phyloP scores from a whole-genome alignment of 2,329 filamentous ascomycete genomes.

The Epichloe uncinata region DNA sequence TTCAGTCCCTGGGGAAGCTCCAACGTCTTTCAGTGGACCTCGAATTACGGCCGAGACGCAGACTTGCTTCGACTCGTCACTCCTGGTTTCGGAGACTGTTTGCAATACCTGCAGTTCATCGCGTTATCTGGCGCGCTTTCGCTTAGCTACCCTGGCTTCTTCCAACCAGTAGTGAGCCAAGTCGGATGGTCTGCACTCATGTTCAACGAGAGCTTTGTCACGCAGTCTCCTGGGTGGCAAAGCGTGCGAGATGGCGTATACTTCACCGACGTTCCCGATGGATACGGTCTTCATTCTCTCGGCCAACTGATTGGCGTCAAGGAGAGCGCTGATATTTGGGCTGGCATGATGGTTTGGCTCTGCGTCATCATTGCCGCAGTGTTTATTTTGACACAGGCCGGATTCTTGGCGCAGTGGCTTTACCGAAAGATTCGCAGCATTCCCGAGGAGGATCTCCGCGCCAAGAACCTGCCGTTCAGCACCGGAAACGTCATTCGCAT shows the following conservation, averaged over 20 bases:
- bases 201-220: constrained; percentile 86
- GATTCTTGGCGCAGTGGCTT: constrained; percentile 65
- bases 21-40: constrained; percentile 91
- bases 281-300: constrained; percentile 69
- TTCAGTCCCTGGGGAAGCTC: constrained; percentile 89
- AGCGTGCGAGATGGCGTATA: constrained; percentile 80
- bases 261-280: constrained; percentile 61
- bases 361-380: constrained; percentile 59
- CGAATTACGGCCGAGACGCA: constrained; percentile 89
- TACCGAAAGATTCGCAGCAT: constrained; percentile 58
- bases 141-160: constrained; percentile 85
- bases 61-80: constrained; percentile 87
- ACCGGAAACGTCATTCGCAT: constrained; percentile 69
- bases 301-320: constrained; percentile 75
- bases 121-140: constrained; percentile 77
- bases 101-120: constrained; percentile 93
- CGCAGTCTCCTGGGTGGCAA: constrained; percentile 48
- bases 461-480: constrained; percentile 85
- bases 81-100: constrained; percentile 88
- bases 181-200: constrained; percentile 79
- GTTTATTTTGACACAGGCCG: constrained; percentile 58
- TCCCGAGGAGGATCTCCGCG: constrained; percentile 73
- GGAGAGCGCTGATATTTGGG: constrained; percentile 70
- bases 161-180: constrained; percentile 81
- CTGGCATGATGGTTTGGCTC: constrained; percentile 86